These are phyloP conservation scores for Simmondsia chinensis DNA, from an alignment of 148 eudicot genomes.

Conservation along the genomic window DNA sequence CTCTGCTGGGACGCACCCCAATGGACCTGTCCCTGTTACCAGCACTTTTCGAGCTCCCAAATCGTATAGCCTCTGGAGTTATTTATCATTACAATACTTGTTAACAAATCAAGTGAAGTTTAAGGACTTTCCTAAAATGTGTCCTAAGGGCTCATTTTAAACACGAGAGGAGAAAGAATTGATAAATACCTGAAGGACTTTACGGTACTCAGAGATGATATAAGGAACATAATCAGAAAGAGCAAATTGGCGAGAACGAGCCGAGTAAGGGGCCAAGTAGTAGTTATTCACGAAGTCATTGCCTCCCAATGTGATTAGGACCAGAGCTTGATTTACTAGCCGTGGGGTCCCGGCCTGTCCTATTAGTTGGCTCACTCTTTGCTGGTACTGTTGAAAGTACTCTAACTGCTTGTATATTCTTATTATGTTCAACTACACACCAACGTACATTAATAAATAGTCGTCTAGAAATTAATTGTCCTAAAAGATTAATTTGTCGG, in stretches of 20 bases:
- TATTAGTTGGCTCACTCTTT: constrained; percentile 24
- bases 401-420: constrained; percentile 33
- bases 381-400: constrained; percentile 36
- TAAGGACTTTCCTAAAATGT: not conserved
- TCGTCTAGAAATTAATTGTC: too few species aligned
- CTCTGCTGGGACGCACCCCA: constrained; percentile 46
- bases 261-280: constrained; percentile 35
- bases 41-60: constrained; percentile 44
- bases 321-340: constrained; percentile 39
- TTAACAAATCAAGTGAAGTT: too few species aligned
- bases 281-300: constrained; percentile 68
- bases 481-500: too few species aligned
- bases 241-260: constrained; percentile 34
- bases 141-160: too few species aligned
- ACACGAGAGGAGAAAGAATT: too few species aligned
- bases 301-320: constrained; percentile 53
- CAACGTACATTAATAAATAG: too few species aligned
- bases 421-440: constrained; percentile 44
- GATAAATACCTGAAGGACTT: constrained; percentile 27
- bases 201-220: constrained; percentile 40
- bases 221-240: constrained; percentile 30
- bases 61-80: constrained; percentile 33
- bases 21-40: constrained; percentile 49
- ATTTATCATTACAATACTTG: too few species aligned
- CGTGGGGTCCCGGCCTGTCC: constrained; percentile 21